Percentiles rank a stretch among this genome's conserved stretches.
phyloP scores from a whole-genome alignment of 352 stramenopile species.

The Pythium aristosporum region DNA sequence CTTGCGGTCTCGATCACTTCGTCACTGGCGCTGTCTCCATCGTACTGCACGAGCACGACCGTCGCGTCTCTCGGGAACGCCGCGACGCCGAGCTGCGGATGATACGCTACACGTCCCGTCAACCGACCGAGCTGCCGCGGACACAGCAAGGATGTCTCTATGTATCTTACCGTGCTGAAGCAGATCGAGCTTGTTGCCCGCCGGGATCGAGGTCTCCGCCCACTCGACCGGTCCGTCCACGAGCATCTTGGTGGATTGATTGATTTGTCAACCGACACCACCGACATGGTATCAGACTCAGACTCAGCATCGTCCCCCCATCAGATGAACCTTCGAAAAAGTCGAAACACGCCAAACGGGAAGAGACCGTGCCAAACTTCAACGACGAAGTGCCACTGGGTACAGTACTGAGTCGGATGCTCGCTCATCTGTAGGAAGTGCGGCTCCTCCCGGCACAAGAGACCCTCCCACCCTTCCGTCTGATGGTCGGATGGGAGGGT shows the following conservation, averaged over 20 bases:
- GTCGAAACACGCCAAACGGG: slow-evolving; percentile 1
- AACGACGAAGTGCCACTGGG: background rate
- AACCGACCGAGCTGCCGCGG: background rate
- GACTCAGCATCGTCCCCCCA: background rate
- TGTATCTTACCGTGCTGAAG: slow-evolving; percentile 36
- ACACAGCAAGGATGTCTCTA: background rate
- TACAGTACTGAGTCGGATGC: background rate
- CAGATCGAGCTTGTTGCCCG: slow-evolving; percentile 37
- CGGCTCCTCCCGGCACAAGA: too few relatives aligned
- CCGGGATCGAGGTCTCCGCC: slow-evolving; percentile 32
- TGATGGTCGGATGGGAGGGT: too few relatives aligned
- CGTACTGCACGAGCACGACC: slow-evolving; percentile 34
- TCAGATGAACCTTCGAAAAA: background rate
- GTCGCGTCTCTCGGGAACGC: slow-evolving; percentile 35
- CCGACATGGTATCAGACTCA: background rate
- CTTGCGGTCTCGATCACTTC: slow-evolving; percentile 22
- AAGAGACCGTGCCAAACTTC: slow-evolving; percentile 2
- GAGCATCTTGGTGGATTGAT: slow-evolving; percentile 29
- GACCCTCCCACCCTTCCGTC: too few relatives aligned
- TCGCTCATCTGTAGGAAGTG: background rate
- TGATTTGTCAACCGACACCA: background rate
- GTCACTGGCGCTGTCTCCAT: slow-evolving; percentile 13
- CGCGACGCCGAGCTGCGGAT: slow-evolving; percentile 35
- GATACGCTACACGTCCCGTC: slow-evolving; percentile 34
- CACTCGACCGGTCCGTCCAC: slow-evolving; percentile 44